Conservation (phyloP, 768 basidiomycete species). For the Russula virescens region DNA sequence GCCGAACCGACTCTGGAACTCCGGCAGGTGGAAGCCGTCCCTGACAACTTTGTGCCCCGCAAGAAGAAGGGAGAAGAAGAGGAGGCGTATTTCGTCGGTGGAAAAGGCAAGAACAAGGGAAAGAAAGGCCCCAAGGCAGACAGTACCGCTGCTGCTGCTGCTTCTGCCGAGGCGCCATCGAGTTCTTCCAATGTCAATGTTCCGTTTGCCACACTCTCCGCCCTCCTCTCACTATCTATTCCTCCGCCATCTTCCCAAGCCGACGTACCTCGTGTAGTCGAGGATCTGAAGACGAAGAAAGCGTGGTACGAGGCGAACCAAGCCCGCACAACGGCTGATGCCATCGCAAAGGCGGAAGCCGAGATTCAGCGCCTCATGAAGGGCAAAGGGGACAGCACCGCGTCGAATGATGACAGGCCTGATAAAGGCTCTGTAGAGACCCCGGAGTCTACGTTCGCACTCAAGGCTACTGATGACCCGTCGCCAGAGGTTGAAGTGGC, state of each 20-base stretch:
- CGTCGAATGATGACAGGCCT: slow-evolving; percentile 32
- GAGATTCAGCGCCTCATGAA: slow-evolving; percentile 61
- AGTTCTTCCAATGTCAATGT: slow-evolving; percentile 54
- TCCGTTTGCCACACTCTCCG: slow-evolving; percentile 80
- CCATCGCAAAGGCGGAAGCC: slow-evolving; percentile 72
- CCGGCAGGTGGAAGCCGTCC: slow-evolving; percentile 70
- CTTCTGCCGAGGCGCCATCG: slow-evolving; percentile 35
- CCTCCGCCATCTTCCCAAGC: slow-evolving; percentile 72
- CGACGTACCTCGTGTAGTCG: slow-evolving; percentile 79
- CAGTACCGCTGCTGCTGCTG: slow-evolving; percentile 30
- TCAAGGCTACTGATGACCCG: slow-evolving; percentile 34
- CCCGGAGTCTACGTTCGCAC: slow-evolving; percentile 43
- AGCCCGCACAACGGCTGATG: slow-evolving; percentile 68
- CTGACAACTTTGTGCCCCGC: slow-evolving; percentile 62
- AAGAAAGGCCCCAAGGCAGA: slow-evolving; percentile 45
- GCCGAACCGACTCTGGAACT: slow-evolving; percentile 79
- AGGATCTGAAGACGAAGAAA: slow-evolving; percentile 91
- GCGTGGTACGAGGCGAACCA: slow-evolving; percentile 94
- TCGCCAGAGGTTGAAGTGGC: slow-evolving; percentile 39
- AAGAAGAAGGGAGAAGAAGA: slow-evolving; percentile 95
- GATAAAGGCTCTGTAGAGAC: slow-evolving; percentile 38
- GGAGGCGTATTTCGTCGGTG: slow-evolving; percentile 70
- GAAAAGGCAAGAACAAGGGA: slow-evolving; percentile 54
- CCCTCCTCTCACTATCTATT: slow-evolving; percentile 83
- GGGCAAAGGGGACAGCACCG: slow-evolving; percentile 34